A percentile compares a stretch with the other conserved stretches of the same genome.
Evolutionary conservation across 345 rosid genomes (phyloP).

Genomic region (Eucalyptus polybractea): DNA sequence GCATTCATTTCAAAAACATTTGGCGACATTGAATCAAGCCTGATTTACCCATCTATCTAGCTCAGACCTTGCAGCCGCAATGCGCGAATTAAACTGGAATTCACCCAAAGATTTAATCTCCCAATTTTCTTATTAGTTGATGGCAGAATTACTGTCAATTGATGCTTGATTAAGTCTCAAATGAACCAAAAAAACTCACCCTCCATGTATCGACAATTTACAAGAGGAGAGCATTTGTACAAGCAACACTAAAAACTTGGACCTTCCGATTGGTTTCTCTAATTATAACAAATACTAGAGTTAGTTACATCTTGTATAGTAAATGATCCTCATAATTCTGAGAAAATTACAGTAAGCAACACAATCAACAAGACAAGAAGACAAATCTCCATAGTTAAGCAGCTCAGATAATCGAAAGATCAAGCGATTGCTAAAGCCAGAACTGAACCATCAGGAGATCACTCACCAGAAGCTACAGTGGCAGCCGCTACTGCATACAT

Average conservation of each 20-base stretch:
- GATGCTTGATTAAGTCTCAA: not conserved
- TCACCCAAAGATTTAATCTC: not conserved
- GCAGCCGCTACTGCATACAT: conserved; percentile 86
- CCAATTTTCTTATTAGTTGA: not conserved
- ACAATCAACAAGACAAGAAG: not conserved
- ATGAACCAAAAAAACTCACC: not conserved
- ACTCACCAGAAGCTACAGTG: conserved; percentile 81
- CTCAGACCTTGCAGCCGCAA: not conserved
- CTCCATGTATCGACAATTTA: not conserved
- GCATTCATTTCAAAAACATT: not conserved
- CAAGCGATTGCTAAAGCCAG: not conserved
- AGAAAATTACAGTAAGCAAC: not conserved
- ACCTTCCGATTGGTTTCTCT: not conserved
- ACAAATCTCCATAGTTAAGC: not conserved
- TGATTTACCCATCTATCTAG: not conserved
- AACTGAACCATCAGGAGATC: not conserved
- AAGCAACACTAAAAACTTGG: not conserved
- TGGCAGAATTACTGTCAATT: not conserved
- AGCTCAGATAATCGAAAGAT: not conserved
- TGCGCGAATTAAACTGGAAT: not conserved
- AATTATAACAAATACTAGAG: no score
- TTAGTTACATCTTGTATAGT: not conserved
- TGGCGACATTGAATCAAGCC: not conserved
- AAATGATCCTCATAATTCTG: not conserved
- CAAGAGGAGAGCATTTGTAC: not conserved